A percentile compares a stretch with the other conserved stretches of the same genome.
Conservation (phyloP, 2,329 filamentous ascomycete species). For the Apiospora aurea region DNA sequence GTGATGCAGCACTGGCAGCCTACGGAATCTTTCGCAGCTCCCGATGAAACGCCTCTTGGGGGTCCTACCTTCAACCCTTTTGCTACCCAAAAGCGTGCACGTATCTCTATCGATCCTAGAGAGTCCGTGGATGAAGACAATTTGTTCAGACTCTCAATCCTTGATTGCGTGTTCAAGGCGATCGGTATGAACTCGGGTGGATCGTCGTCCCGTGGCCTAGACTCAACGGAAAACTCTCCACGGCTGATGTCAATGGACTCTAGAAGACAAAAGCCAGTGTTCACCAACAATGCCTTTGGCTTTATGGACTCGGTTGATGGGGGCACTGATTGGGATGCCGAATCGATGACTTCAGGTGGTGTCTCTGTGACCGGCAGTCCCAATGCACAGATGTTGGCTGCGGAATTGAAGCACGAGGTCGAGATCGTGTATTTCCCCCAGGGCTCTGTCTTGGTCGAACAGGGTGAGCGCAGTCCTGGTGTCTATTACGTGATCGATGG, state of each 20-base stretch:
- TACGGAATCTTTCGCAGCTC: conserved; percentile 43
- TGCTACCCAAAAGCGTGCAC: conserved; percentile 55
- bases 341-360: conserved; percentile 80
- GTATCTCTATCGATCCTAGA: conserved; percentile 68
- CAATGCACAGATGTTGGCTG: conserved; percentile 70
- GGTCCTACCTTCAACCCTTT: conserved; percentile 65
- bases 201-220: conserved; percentile 68
- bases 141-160: conserved; percentile 85
- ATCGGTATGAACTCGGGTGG: conserved; percentile 80
- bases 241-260: conserved; percentile 85
- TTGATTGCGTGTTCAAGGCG: conserved; percentile 95
- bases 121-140: conserved; percentile 89
- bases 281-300: conserved; percentile 85
- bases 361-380: conserved; percentile 66
- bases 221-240: conserved; percentile 86
- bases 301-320: conserved; percentile 86
- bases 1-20: conserved; percentile 38
- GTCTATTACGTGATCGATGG: conserved; percentile 98
- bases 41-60: conserved; percentile 53
- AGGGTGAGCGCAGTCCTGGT: conserved; percentile 95
- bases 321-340: conserved; percentile 81
- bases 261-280: conserved; percentile 78
- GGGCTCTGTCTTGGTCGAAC: conserved; percentile 91
- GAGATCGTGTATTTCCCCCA: conserved; percentile 98
- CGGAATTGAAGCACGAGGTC: conserved; percentile 88